Percentiles rank a stretch among this genome's conserved stretches.
These are phyloP conservation scores for Pseudozyma tsukubaensis DNA, from an alignment of 1,284 basidiomycete genomes.

Conservation along the genomic window DNA sequence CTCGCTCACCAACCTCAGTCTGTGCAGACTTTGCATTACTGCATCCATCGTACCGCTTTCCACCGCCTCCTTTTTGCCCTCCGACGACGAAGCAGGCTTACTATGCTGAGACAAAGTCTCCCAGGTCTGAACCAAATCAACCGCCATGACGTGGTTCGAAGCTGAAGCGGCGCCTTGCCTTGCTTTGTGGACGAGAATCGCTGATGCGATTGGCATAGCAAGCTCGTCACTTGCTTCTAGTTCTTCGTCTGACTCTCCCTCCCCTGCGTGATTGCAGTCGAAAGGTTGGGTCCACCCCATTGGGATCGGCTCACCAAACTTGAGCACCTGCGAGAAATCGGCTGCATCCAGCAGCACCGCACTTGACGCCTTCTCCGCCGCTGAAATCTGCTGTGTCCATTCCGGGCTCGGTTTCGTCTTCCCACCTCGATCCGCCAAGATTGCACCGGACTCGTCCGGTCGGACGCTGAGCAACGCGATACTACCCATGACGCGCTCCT, in stretches of 20 bases:
- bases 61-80: neutral
- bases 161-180: neutral
- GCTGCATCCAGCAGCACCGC: slow-evolving; percentile 25
- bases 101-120: neutral
- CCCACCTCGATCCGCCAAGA: slow-evolving; percentile 13
- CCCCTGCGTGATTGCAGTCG: neutral
- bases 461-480: slow-evolving; percentile 31
- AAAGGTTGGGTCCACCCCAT: slow-evolving; percentile 32
- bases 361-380: slow-evolving; percentile 6
- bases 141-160: slow-evolving; percentile 10
- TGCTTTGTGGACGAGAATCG: slow-evolving; percentile 21
- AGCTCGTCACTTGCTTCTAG: neutral
- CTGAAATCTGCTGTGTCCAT: slow-evolving; percentile 17
- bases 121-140: slow-evolving; percentile 21
- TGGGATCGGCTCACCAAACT: slow-evolving; percentile 20
- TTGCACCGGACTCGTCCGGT: slow-evolving; percentile 17
- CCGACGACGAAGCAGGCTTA: neutral
- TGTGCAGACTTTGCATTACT: slow-evolving; percentile 22
- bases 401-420: slow-evolving; percentile 9
- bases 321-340: slow-evolving; percentile 33
- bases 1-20: slow-evolving; percentile 32
- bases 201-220: slow-evolving; percentile 6
- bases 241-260: neutral
- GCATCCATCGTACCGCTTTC: slow-evolving; percentile 8
- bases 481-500: slow-evolving; percentile 18